These are phyloP conservation scores for Calonectria crousiana DNA, from an alignment of 2,329 filamentous ascomycete genomes.

Conservation along the genomic window DNA sequence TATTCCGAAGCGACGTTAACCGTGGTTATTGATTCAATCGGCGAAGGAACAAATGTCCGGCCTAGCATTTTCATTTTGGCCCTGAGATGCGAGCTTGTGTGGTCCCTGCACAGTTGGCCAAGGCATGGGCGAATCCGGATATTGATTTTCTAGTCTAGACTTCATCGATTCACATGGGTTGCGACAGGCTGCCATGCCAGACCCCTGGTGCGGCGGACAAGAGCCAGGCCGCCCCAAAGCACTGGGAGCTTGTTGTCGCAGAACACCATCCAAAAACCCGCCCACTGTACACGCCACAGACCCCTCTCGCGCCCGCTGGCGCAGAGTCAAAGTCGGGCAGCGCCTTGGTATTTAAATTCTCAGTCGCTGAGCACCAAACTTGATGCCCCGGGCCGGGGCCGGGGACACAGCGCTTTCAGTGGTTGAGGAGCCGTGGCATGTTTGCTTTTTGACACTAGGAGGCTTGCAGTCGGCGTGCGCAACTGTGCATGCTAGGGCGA, in stretches of 20 bases:
- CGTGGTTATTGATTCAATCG: conserved; percentile 16
- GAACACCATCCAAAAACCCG: conserved; percentile 16
- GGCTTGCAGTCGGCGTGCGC: conserved; percentile 17
- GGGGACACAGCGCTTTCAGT: neutral
- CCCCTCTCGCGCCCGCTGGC: conserved; percentile 10
- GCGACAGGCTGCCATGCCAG: conserved; percentile 2
- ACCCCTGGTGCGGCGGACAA: neutral
- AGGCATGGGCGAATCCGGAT: conserved; percentile 20
- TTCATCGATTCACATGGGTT: neutral
- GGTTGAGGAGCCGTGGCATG: neutral
- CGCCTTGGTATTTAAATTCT: neutral
- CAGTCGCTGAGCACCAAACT: neutral
- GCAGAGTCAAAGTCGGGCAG: conserved; percentile 13
- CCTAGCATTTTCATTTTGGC: conserved; percentile 25
- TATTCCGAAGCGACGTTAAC: conserved; percentile 20
- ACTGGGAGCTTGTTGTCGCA: neutral
- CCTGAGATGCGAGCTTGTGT: neutral
- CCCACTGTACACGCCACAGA: conserved; percentile 23
- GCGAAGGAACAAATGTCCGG: conserved; percentile 28
- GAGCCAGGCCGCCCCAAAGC: neutral
- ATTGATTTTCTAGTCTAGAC: conserved; percentile 25
- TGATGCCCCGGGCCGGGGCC: conserved; percentile 29
- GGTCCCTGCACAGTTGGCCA: neutral
- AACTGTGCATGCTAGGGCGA: conserved; percentile 12
- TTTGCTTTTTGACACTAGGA: conserved; percentile 11